phyloP scores from a whole-genome alignment of 2,329 filamentous ascomycete species.

The Cladophialophora exuberans region DNA sequence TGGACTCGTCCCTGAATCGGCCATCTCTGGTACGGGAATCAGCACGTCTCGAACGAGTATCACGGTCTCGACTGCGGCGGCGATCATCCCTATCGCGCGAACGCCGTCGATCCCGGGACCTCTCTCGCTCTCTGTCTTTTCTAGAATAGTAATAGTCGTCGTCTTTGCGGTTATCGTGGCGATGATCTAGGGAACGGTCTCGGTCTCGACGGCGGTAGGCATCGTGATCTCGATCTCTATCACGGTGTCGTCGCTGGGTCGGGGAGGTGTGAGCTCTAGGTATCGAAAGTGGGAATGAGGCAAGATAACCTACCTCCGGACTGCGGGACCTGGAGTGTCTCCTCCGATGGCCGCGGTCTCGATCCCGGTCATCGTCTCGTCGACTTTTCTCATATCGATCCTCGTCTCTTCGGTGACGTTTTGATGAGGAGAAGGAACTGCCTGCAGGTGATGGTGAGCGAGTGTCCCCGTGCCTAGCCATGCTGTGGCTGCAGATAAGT shows the following conservation, averaged over 20 bases:
- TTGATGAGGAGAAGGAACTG: slow-evolving; percentile 76
- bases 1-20: slow-evolving; percentile 69
- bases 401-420: slow-evolving; percentile 61
- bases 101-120: slow-evolving; percentile 66
- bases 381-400: slow-evolving; percentile 56
- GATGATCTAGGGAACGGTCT: slow-evolving; percentile 66
- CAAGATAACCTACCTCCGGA: slow-evolving; percentile 47
- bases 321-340: slow-evolving; percentile 43
- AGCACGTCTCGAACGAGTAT: slow-evolving; percentile 71
- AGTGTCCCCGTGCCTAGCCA: slow-evolving; percentile 65
- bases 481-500: slow-evolving; percentile 49
- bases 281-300: not conserved
- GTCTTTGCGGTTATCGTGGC: slow-evolving; percentile 61
- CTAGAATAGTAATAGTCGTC: slow-evolving; percentile 66
- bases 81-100: slow-evolving; percentile 59
- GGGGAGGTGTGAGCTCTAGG: slow-evolving; percentile 9
- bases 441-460: slow-evolving; percentile 94
- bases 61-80: slow-evolving; percentile 68
- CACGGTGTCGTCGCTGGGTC: slow-evolving; percentile 35
- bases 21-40: slow-evolving; percentile 68
- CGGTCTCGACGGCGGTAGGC: slow-evolving; percentile 70
- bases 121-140: slow-evolving; percentile 66
- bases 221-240: slow-evolving; percentile 59
- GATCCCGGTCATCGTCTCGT: slow-evolving; percentile 51
- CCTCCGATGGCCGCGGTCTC: slow-evolving; percentile 50